These are phyloP conservation scores for Macroventuria anomochaeta DNA, from an alignment of 2,329 filamentous ascomycete species.

Conservation along the genomic window DNA sequence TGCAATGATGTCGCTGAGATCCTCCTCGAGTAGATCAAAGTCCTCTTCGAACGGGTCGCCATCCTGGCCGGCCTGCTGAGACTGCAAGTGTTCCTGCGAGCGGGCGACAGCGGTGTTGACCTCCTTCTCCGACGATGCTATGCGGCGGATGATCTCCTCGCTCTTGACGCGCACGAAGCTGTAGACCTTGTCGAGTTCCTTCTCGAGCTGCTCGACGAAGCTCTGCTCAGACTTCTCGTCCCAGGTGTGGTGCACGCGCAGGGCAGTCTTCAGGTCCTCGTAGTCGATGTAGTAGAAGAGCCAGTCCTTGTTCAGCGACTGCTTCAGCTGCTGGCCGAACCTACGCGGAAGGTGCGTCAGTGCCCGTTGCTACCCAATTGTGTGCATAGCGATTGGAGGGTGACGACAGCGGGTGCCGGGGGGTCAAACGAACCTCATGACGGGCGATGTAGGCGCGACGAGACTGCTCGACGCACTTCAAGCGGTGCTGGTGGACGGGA, in stretches of 20 bases:
- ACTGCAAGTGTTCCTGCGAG: conserved; percentile 20
- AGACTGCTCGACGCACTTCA: conserved; percentile 12
- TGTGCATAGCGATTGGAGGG: conserved; percentile 24
- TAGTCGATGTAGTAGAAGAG: conserved; percentile 99
- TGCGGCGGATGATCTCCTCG: conserved; percentile 91
- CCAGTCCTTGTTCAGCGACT: conserved; percentile 95
- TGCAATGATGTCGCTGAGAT: conserved; percentile 96
- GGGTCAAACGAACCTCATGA: conserved; percentile 35
- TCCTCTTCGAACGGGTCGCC: conserved; percentile 79
- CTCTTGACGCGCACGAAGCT: conserved; percentile 97
- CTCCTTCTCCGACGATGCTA: conserved; percentile 85
- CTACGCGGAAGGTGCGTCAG: conserved; percentile 50
- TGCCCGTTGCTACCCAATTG: conserved; percentile 30
- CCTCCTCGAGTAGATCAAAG: conserved; percentile 91
- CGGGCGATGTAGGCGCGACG: conserved; percentile 19
- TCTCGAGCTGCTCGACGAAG: conserved; percentile 86
- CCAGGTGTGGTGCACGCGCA: conserved; percentile 82
- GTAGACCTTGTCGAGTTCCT: conserved; percentile 95
- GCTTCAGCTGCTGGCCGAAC: conserved; percentile 96
- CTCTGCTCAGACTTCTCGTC: conserved; percentile 87
- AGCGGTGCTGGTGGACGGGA: conserved; percentile 8
- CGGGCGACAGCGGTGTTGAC: conserved; percentile 85
- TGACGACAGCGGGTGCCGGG: conserved; percentile 9
- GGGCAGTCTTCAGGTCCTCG: conserved; percentile 85
- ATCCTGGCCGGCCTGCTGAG: conserved; percentile 28